Conservation (phyloP, 768 basidiomycete genomes). For the Leucocoprinus sp. region DNA sequence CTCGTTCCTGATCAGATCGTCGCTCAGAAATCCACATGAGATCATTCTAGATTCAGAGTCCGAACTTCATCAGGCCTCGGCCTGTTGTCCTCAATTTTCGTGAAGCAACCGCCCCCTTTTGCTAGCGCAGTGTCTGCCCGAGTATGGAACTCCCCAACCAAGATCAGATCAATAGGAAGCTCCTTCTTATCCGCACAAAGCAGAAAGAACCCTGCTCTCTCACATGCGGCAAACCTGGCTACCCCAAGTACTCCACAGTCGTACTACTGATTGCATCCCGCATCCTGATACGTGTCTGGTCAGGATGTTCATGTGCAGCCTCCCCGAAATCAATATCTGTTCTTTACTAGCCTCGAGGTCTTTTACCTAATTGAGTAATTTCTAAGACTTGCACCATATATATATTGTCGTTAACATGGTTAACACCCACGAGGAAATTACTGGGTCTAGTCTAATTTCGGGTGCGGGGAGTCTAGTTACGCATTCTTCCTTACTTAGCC, state of each 20-base stretch:
- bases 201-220: background rate
- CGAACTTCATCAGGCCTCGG: too few species aligned
- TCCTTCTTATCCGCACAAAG: background rate
- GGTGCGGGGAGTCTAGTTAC: too few species aligned
- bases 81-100: too few species aligned
- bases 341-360: background rate
- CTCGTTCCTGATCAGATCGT: slow-evolving; percentile 13
- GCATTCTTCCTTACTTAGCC: background rate
- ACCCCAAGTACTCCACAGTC: too few species aligned
- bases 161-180: slow-evolving; percentile 10
- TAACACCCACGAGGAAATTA: too few species aligned
- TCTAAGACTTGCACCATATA: background rate
- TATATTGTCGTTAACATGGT: background rate
- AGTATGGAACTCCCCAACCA: background rate
- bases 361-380: background rate
- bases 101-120: background rate
- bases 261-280: too few species aligned
- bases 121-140: background rate
- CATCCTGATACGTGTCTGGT: background rate
- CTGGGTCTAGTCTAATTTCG: too few species aligned
- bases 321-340: background rate
- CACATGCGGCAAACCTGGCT: background rate
- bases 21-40: slow-evolving; percentile 7
- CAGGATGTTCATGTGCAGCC: background rate
- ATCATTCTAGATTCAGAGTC: slow-evolving; percentile 11